These are phyloP conservation scores for Trichoderma citrinoviride DNA, from an alignment of 2,329 filamentous ascomycete genomes.

Conservation along the genomic window DNA sequence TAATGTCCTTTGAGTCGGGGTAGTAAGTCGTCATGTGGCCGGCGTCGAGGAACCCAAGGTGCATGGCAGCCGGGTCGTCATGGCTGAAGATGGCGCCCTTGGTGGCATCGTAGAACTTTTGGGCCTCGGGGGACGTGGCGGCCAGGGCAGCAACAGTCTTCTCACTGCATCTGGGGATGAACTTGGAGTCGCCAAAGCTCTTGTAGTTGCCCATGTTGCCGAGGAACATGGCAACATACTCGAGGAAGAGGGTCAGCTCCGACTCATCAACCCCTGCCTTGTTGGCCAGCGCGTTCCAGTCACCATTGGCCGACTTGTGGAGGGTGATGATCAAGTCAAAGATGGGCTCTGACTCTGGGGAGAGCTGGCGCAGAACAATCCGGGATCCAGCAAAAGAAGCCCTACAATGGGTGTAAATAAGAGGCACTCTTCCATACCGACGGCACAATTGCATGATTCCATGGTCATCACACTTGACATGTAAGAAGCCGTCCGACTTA, in stretches of 20 bases:
- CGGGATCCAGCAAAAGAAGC: constrained; percentile 74
- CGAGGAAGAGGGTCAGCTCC: constrained; percentile 66
- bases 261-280: constrained; percentile 63
- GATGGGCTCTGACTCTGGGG: constrained; percentile 76
- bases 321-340: constrained; percentile 77
- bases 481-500: constrained; percentile 37
- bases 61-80: constrained; percentile 62
- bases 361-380: constrained; percentile 77
- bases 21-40: constrained; percentile 83
- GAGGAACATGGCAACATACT: constrained; percentile 76
- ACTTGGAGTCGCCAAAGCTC: constrained; percentile 81
- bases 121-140: constrained; percentile 57
- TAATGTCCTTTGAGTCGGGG: constrained; percentile 71
- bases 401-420: constrained; percentile 41
- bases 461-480: not conserved
- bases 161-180: constrained; percentile 68
- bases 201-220: constrained; percentile 85
- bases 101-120: constrained; percentile 64
- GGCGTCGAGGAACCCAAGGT: constrained; percentile 70
- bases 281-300: constrained; percentile 66
- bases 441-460: not conserved
- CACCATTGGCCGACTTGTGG: constrained; percentile 62
- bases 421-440: not conserved
- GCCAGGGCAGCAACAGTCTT: constrained; percentile 64
- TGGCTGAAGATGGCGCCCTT: constrained; percentile 71